Percentiles rank a stretch among this genome's conserved stretches.
phyloP scores from a whole-genome alignment of 306 rosid genomes.

The Trifolium repens region DNA sequence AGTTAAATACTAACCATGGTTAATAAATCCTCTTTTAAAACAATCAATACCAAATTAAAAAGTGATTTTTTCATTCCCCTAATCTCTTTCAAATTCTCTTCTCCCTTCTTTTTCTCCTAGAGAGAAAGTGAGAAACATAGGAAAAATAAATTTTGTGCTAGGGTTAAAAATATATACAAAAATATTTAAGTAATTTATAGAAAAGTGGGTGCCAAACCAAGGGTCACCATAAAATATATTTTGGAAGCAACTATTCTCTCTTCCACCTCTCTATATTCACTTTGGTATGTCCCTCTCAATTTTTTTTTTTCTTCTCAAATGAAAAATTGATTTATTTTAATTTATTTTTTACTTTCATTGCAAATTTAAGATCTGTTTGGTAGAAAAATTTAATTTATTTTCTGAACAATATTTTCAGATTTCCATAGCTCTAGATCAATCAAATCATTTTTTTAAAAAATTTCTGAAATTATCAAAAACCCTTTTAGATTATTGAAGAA shows the following conservation, averaged over 20 bases:
- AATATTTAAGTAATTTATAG: background rate
- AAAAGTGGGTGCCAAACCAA: conserved; percentile 8
- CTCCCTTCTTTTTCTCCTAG: background rate
- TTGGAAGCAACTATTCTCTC: background rate
- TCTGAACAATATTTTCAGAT: conserved; percentile 28
- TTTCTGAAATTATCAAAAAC: conserved; percentile 27
- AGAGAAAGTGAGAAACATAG: background rate
- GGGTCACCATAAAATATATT: conserved; percentile 26
- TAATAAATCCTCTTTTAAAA: conserved; percentile 12
- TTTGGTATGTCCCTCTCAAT: conserved; percentile 42
- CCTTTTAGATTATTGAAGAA: conserved; percentile 43
- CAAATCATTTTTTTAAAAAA: background rate
- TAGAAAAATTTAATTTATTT: background rate
- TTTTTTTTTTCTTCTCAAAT: conserved; percentile 11
- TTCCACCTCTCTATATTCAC: background rate
- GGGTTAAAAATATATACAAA: conserved; percentile 7
- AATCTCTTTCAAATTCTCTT: background rate
- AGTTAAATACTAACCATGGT: conserved; percentile 56
- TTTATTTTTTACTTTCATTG: conserved; percentile 1
- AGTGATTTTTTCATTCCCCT: background rate
- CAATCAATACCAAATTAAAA: background rate
- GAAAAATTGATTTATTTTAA: background rate
- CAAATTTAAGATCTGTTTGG: background rate
- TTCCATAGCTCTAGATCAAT: background rate
- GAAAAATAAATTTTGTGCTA: background rate